Evolutionary conservation across 2,329 filamentous ascomycete species (phyloP).

Genomic region (Tolypocladium pustulatum): DNA sequence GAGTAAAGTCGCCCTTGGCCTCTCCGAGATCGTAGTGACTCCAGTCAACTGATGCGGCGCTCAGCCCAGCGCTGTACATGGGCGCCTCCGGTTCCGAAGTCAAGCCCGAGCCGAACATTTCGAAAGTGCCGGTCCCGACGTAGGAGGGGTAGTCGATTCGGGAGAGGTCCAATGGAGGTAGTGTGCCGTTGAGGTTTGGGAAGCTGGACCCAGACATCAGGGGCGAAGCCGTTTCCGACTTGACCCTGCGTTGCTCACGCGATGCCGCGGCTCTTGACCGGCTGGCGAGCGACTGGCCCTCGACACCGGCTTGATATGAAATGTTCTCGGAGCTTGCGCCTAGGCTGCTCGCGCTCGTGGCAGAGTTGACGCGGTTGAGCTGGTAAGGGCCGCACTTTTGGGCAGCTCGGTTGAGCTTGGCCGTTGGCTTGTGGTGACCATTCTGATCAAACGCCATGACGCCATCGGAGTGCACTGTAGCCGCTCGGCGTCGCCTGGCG

Average conservation of each 20-base stretch:
- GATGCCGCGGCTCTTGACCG: constrained; percentile 26
- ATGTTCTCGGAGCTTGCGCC: constrained; percentile 31
- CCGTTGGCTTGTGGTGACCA: constrained; percentile 51
- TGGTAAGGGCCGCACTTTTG: constrained; percentile 55
- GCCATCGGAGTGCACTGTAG: constrained; percentile 52
- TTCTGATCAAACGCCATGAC: constrained; percentile 51
- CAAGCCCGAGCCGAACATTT: constrained; percentile 38
- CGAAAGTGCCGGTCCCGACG: constrained; percentile 34
- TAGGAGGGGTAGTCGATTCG: constrained; percentile 40
- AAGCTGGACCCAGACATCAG: constrained; percentile 39
- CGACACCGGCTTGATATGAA: constrained; percentile 25
- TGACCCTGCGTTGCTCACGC: constrained; percentile 41
- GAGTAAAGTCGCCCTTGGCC: constrained; percentile 36
- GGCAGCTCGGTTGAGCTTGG: constrained; percentile 49
- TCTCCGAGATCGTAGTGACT: constrained; percentile 35
- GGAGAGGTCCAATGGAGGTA: constrained; percentile 50
- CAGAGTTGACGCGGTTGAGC: constrained; percentile 46
- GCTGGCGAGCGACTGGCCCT: constrained; percentile 19
- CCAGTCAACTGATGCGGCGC: constrained; percentile 39
- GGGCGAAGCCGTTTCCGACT: constrained; percentile 53
- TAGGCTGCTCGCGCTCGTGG: constrained; percentile 41
- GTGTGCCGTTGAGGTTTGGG: constrained; percentile 38
- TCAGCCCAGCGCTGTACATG: constrained; percentile 52
- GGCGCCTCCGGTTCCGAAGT: constrained; percentile 43
- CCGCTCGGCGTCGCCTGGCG: constrained; percentile 44